Evolutionary conservation across 495 filamentous ascomycete genomes (phyloP), one percentile per base, ranked within the genome.

Genomic region (Tuber microsphaerosporum): DNA sequence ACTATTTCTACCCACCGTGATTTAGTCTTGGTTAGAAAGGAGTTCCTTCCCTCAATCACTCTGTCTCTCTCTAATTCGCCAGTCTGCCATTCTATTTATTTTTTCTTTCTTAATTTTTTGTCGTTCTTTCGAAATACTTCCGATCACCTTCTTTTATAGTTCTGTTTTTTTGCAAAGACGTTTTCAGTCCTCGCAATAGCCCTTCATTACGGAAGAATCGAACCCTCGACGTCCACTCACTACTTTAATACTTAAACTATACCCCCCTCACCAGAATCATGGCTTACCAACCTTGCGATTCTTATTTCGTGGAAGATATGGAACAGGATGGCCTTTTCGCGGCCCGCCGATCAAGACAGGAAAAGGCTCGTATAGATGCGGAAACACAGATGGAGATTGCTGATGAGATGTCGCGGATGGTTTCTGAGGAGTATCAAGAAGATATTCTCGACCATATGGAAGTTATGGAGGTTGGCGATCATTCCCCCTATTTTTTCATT

Each of bases 361-460:
- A 82, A 51, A 81, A 81, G 70, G 81, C 81, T 37, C 81, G 78
- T 45, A 77, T 83, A 22, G 75, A 83, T 69, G 81, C 81, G 31
- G 81, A 83, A 69, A 83, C 81, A 42, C 81, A 83, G 71, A 79
- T 79, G 73, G 81, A 82, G 78, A 91, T 99, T 79, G 94, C 92
- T 74, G 92, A 94, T 81, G 91, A 97, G 75, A 87, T 98, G 73
- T 97, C 94, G 45, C 89, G 88, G 75, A 83, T 91, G 75, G 92
- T 93, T 43, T 89, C 88, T 78, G 93, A 94, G 69, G 93, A 97
- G 84, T 96, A 97, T 84, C 89, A 94, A 78, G 93, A 96, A 81
- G 94, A 98, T 82, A 90, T 97, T 84, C 88, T 97, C 83, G 86
- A 90, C 81, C 94, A 98, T 84, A 96, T 97, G 92, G 89, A 93